Evolutionary conservation across 257 asterid genomes (phyloP), one percentile per base, ranked within the genome.

Genomic region (Solanum sitiens): DNA sequence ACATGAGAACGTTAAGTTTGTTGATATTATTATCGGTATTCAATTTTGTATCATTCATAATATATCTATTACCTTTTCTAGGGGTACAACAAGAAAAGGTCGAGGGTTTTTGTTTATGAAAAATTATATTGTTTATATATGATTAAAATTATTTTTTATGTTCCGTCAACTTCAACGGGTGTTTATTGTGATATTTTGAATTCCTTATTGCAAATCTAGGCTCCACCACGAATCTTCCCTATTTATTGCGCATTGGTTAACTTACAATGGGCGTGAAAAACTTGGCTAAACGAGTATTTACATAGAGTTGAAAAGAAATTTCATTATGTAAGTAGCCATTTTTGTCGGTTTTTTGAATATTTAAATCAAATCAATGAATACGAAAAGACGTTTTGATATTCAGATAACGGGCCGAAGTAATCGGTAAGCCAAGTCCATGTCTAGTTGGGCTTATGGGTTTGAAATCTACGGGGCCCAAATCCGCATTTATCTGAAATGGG

Each of bases 401-500:
- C n/a, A 20, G 11, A 56, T 2, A 56, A 20, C 0, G 0, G 65
- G 12, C 25, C 65, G 25, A 56, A 20, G 67, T 56, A 56, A 56
- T 56, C 25, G 25, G 65, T 56, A 20, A 59, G 25, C 25, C 67
- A 0, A 59, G 0, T 20, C 12, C 67, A 59, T 59, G 25, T 59
- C 25, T 20, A 1, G 11, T 59, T 59, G 25, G 67, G 67, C 67
- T 56, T 59, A 59, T 59, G 67, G 25, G 67, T 20, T 59, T 59
- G 12, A 59, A 56, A 59, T 59, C 67, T 56, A 4, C 11, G 8
- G 20, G 67, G 11, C 67, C 67, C 12, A 59, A 59, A 20, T 59
- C 0, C 1, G 0, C 67, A 59, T 0, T 59, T 25, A 59, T 59
- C 12, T 59, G 4, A 59, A 59, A 59, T 59, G 25, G 12, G 67